Base-by-base conservation (phyloP, 768 basidiomycete genomes). In the Tulasnella sp. region DNA sequence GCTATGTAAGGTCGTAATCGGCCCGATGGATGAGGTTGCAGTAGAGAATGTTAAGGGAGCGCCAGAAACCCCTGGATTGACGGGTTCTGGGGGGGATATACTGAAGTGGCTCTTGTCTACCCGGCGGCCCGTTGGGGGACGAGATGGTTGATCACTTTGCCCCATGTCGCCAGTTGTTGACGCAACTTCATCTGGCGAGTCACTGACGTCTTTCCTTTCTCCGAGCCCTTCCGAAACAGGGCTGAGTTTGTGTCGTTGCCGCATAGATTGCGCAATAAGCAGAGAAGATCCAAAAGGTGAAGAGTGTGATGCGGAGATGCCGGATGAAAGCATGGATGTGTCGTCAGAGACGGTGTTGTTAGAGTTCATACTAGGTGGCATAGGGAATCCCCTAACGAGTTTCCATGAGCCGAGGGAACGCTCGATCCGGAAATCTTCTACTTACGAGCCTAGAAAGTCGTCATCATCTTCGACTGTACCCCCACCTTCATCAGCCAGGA, bases 271-370 rank as follows among this genome's bases (percentile, higher is more conserved):
- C 55, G 69, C 70, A 47, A 71, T 67, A 27, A 75, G 75, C 0
- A 80, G 73, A 5, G 79, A 75, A 1, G 83, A 80, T 23, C 59
- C 58, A 38, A 54, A 61, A 29, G 55, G 58, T 1, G 84, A 84
- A 0, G 82, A 80, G 55, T 77, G 78, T 2, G 80, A 77, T 2
- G 74, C 73, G 2, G 85, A 85, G 19, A 75, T 71, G 34, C 72
- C 69, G 4, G 79, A 52, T 30, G 65, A 65, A 19, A 53, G 61
- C 32, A 67, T 26, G 4, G 85, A 89, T 3, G 75, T 70, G 19
- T 75, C 73, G 59, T 88, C 87, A 0, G 84, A 87, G 3, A 76
- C 78, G 55, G 80, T 83, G 65, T 81, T 38, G 34, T 38, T 82
- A 2, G 80, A 84, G 23, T 75, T 73, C 11, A 75, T 68, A 2